phyloP scores from a whole-genome alignment of 2,329 filamentous ascomycete genomes.

The Colletotrichum coccodes region DNA sequence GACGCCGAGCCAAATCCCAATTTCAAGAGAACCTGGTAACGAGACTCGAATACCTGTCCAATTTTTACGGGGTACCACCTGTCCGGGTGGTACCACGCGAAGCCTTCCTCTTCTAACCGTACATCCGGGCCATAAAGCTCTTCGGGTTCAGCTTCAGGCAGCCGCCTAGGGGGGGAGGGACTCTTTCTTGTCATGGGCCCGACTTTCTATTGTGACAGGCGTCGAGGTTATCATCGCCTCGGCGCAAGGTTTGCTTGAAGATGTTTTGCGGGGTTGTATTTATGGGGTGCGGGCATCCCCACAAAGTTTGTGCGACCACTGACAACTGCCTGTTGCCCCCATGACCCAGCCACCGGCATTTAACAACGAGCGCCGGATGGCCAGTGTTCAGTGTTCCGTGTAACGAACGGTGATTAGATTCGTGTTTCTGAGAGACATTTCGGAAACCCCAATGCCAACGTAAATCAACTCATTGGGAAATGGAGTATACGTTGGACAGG shows the following conservation, averaged over 20 bases:
- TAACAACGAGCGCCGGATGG: too few species aligned
- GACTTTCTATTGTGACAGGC: not conserved
- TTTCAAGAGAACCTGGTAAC: conserved; percentile 39
- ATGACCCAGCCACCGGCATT: not conserved
- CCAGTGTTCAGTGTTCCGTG: not conserved
- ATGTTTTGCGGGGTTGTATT: not conserved
- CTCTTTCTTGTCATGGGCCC: conserved; percentile 1
- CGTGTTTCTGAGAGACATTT: not conserved
- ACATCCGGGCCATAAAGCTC: conserved; percentile 11
- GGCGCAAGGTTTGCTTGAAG: not conserved
- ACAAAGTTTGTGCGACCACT: not conserved
- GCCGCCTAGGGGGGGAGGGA: conserved; percentile 16
- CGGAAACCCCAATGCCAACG: not conserved
- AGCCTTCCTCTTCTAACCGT: conserved; percentile 37
- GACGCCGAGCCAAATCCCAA: conserved; percentile 40
- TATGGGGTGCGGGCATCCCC: not conserved
- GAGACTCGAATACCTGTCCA: conserved; percentile 35
- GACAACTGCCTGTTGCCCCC: not conserved
- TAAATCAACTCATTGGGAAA: not conserved
- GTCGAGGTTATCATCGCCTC: not conserved
- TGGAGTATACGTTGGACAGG: too few species aligned
- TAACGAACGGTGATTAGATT: too few species aligned
- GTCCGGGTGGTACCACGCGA: conserved; percentile 36
- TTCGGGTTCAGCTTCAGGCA: conserved; percentile 18
- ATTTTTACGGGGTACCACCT: conserved; percentile 38